Conservation (phyloP, 1,284 basidiomycete species). For the Microbotryum lychnidis-dioicae region DNA sequence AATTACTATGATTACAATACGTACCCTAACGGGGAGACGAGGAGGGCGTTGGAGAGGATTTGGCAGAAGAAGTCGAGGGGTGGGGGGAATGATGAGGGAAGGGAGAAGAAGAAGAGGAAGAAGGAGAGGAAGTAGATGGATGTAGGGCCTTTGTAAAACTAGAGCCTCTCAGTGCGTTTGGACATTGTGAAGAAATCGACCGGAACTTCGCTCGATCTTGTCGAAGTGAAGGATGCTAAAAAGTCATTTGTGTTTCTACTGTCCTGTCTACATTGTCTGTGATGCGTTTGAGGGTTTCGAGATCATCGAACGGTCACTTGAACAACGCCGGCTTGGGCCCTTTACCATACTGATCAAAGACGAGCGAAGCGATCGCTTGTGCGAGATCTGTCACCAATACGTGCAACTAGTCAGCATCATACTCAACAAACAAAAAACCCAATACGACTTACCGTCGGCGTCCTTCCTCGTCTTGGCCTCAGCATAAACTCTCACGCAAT, state of each 20-base stretch:
- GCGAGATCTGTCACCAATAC: neutral
- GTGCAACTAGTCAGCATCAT: no score
- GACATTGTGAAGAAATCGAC: neutral
- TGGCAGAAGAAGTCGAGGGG: constrained; percentile 7
- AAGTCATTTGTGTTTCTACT: neutral
- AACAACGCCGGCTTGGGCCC: constrained; percentile 1
- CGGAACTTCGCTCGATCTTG: neutral
- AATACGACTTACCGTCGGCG: constrained; percentile 61
- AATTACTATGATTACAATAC: constrained; percentile 65
- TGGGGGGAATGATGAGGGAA: constrained; percentile 10
- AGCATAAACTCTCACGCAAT: constrained; percentile 95
- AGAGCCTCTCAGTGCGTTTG: neutral
- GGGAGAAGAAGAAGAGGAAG: constrained; percentile 26
- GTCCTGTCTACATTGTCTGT: neutral
- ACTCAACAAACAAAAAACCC: no score
- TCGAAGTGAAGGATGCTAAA: neutral
- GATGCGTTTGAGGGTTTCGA: neutral
- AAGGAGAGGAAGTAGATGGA: neutral
- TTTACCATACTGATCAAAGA: neutral
- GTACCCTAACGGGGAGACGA: constrained; percentile 66
- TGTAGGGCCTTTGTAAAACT: neutral
- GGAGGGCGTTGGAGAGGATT: constrained; percentile 54
- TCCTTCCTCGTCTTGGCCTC: constrained; percentile 69
- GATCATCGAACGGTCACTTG: neutral
- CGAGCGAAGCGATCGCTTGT: neutral